Evolutionary conservation across 164 flowering plant genomes (phyloP), one percentile per base, ranked within the genome.

Genomic region (Magnolia sinica): DNA sequence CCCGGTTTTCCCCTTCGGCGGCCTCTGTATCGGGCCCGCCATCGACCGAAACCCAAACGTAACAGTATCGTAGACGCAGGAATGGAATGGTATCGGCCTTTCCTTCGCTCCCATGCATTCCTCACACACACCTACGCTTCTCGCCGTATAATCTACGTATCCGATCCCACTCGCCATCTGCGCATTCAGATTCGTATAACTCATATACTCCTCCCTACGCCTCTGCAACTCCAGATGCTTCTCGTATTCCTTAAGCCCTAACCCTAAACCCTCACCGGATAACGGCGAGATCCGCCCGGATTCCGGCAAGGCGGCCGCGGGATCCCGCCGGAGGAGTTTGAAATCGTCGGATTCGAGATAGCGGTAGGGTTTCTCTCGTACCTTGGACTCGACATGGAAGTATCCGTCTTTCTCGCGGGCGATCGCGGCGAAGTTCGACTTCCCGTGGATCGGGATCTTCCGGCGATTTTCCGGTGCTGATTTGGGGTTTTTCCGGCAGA

Each of bases 11-110:
- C 19, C n/a, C n/a, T 85, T 86, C 6, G 52, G 70, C 16, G 93
- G 91, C 71, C 88, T 84, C 19, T 83, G 84, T 61, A 90, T 81
- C 18, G 90, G 90, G 31, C 91, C 93, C 13, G 85, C 91, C 27
- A 76, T 71, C 0, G 89, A 77, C 4, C 86, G 73, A 79, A 84
- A 84, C 61, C 80, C 85, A 22, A 22, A 79, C 1, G 77, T 75
- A 29, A 84, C 80, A 1, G 83, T 63, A 82, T 88, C 91, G 81
- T 83, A 52, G 3, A 81, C 83, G 81, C 91, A 88, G 23, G 72
- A 79, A 49, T 89, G 92, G 55, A 89, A 89, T 55, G 82, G 85
- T 27, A 23, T 71, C 20, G 72, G 79, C 58, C 50, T 14, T 5
- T 76, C 87, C 49, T 68, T 58, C 3, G 84, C 81, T 7, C 14